Percentiles rank a stretch among this genome's conserved stretches.
Conservation (phyloP, 225 moss, liverwort and hornwort species). For the Physcomitrellopsis africana region DNA sequence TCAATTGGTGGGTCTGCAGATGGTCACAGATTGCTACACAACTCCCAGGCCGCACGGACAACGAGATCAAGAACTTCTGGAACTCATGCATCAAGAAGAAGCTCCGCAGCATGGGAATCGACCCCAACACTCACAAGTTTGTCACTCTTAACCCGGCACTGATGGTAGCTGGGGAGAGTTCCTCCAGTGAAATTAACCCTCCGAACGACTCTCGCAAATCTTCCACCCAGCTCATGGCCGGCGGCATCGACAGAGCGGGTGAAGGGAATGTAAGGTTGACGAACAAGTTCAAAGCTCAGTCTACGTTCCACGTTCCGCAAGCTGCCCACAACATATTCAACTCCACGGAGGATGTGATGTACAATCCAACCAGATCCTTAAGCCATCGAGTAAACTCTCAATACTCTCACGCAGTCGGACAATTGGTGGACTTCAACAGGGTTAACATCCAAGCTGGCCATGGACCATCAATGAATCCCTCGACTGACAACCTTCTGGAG, state of each 20-base stretch:
- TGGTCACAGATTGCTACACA: constrained; percentile 95
- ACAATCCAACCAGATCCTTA: constrained; percentile 56
- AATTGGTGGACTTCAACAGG: constrained; percentile 32
- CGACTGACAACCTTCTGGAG: constrained; percentile 51
- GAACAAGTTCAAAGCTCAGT: constrained; percentile 42
- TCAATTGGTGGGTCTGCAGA: constrained; percentile 34
- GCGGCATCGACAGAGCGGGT: no score
- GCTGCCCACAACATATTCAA: constrained; percentile 22
- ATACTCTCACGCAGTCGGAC: background rate
- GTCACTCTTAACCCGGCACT: constrained; percentile 29
- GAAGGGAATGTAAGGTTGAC: constrained; percentile 29
- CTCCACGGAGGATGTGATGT: constrained; percentile 47
- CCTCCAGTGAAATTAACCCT: constrained; percentile 18
- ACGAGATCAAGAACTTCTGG: constrained; percentile 98
- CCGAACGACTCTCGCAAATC: background rate
- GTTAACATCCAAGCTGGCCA: background rate
- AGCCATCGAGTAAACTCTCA: background rate
- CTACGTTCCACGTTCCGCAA: constrained; percentile 39
- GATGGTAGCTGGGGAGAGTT: constrained; percentile 23
- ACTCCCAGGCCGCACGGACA: constrained; percentile 92
- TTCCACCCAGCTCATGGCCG: background rate
- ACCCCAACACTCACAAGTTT: constrained; percentile 75
- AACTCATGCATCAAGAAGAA: constrained; percentile 98
- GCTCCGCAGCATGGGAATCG: constrained; percentile 82
- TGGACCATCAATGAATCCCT: constrained; percentile 8